Evolutionary conservation across 345 rosid genomes (phyloP).

Genomic region (Limnanthes douglasii): DNA sequence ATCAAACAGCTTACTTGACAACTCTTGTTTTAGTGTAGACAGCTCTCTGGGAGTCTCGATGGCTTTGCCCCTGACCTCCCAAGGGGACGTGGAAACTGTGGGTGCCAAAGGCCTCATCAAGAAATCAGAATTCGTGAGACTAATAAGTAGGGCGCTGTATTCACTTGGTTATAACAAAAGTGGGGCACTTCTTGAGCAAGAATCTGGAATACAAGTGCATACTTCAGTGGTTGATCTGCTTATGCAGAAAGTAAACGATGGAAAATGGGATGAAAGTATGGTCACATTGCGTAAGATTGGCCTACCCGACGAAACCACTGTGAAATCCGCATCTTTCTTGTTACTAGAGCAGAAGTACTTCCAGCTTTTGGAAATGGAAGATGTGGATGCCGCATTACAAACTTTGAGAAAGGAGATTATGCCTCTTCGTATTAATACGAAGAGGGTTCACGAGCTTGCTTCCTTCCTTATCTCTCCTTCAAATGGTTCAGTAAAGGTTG

Average conservation of each 20-base stretch:
- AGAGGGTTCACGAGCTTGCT: constrained; percentile 44
- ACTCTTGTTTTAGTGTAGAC: constrained; percentile 18
- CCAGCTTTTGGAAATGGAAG: constrained; percentile 28
- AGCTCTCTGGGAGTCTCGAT: constrained; percentile 45
- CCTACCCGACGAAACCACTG: constrained; percentile 30
- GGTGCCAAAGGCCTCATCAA: constrained; percentile 50
- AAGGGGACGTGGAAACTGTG: constrained; percentile 35
- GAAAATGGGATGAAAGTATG: constrained; percentile 55
- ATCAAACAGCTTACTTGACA: constrained; percentile 21
- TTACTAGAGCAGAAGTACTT: constrained; percentile 54
- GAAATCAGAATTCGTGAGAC: constrained; percentile 40
- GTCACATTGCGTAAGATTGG: constrained; percentile 35
- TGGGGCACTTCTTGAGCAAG: constrained; percentile 54
- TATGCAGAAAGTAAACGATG: constrained; percentile 40
- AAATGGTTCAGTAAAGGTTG: constrained; percentile 13
- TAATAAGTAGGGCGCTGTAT: constrained; percentile 46
- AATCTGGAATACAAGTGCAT: constrained; percentile 45
- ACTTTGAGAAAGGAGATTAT: constrained; percentile 49
- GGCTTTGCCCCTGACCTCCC: constrained; percentile 60
- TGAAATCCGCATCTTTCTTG: constrained; percentile 46
- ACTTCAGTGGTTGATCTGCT: constrained; percentile 28
- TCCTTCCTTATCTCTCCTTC: constrained; percentile 28
- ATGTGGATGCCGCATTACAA: constrained; percentile 29
- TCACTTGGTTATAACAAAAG: constrained; percentile 57
- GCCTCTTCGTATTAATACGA: constrained; percentile 35